Conservation (phyloP, 2,329 filamentous ascomycete species). For the Fusarium irregulare region DNA sequence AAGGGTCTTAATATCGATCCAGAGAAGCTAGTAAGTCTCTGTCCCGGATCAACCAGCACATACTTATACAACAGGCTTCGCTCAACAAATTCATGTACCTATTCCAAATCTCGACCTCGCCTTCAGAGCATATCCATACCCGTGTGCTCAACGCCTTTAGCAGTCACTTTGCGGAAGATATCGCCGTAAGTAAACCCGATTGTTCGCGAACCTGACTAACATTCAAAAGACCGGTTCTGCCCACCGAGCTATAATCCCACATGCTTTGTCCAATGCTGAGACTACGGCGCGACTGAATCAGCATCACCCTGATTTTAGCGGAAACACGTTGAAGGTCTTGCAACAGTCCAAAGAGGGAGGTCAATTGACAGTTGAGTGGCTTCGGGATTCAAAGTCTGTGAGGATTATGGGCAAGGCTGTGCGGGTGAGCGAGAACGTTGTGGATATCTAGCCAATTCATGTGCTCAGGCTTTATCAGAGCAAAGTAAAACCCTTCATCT, state of each 20-base stretch:
- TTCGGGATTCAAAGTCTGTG: not conserved
- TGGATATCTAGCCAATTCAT: not conserved
- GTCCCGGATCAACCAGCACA: fast-evolving
- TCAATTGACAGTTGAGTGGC: slow-evolving; percentile 8
- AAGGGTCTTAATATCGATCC: not conserved
- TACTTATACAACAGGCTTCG: fast-evolving
- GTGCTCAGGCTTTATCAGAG: fast-evolving
- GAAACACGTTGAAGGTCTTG: not conserved
- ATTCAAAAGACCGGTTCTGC: slow-evolving; percentile 2
- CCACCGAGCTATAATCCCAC: slow-evolving; percentile 9
- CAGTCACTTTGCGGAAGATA: not conserved
- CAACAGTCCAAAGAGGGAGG: slow-evolving; percentile 19
- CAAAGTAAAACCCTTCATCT: no score
- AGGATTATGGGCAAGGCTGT: slow-evolving; percentile 8
- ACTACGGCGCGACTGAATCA: not conserved
- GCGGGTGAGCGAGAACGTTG: not conserved
- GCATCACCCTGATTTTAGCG: not conserved
- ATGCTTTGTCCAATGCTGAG: not conserved
- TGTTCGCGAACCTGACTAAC: not conserved
- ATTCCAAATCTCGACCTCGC: not conserved
- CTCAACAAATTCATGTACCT: slow-evolving; percentile 7
- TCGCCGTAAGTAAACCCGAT: not conserved
- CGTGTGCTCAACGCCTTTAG: not conserved
- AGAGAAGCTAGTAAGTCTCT: not conserved
- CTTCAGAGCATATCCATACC: slow-evolving; percentile 7